Percentiles rank a stretch among this genome's conserved stretches.
phyloP scores from a whole-genome alignment of 2,329 filamentous ascomycete genomes.

The Paracoccidioides brasiliensis region DNA sequence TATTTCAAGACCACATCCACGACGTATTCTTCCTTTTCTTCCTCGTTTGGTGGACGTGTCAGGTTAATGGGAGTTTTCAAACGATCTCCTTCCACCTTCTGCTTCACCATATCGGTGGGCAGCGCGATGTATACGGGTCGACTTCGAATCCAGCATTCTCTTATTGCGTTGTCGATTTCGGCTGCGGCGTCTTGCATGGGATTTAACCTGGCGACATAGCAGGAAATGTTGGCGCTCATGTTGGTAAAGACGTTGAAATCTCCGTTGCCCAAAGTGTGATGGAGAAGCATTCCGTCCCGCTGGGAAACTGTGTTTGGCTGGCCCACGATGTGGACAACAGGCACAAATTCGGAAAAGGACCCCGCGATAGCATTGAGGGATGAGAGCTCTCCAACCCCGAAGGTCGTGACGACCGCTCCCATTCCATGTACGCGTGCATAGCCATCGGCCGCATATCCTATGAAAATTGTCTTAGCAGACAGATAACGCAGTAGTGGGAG shows the following conservation, averaged over 20 bases:
- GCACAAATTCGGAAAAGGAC: conserved; percentile 59
- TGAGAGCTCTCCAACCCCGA: conserved; percentile 56
- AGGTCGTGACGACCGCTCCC: conserved; percentile 56
- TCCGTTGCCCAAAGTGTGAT: conserved; percentile 57
- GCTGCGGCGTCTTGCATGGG: conserved; percentile 35
- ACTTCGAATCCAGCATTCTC: conserved; percentile 39
- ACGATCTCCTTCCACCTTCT: conserved; percentile 58
- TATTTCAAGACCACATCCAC: conserved; percentile 61
- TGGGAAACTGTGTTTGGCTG: conserved; percentile 36
- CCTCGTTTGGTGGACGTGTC: conserved; percentile 49
- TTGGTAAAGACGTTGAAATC: conserved; percentile 40
- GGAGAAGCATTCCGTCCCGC: conserved; percentile 34
- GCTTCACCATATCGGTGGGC: conserved; percentile 41
- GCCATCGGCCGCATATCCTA: conserved; percentile 61
- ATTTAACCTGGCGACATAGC: conserved; percentile 36
- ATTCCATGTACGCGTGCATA: conserved; percentile 60
- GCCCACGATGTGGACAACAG: conserved; percentile 50
- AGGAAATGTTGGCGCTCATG: conserved; percentile 39
- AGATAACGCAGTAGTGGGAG: neutral
- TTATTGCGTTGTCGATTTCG: conserved; percentile 40
- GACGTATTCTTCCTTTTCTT: conserved; percentile 60
- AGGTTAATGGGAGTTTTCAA: conserved; percentile 56
- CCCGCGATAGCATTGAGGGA: conserved; percentile 62
- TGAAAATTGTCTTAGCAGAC: no score
- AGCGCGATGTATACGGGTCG: conserved; percentile 44